Conservation (phyloP, 2,329 filamentous ascomycete genomes). For the Elsinoe necatrix region DNA sequence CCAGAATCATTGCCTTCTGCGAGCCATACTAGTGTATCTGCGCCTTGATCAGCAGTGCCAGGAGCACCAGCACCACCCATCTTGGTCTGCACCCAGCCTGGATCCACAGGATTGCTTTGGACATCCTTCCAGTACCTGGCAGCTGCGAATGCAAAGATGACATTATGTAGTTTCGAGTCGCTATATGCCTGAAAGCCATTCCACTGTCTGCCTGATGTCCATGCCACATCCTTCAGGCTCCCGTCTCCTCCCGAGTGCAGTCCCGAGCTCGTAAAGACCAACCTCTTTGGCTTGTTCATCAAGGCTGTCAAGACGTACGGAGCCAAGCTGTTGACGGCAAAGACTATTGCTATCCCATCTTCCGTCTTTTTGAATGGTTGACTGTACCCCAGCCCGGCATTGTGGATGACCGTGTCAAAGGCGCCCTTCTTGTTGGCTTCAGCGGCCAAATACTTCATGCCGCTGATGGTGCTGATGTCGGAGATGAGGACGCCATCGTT, state of each 20-base stretch:
- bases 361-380: constrained; percentile 37
- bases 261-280: constrained; percentile 46
- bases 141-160: constrained; percentile 49
- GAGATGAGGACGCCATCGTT: constrained; percentile 45
- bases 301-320: constrained; percentile 49
- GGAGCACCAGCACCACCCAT: constrained; percentile 39
- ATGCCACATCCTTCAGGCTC: constrained; percentile 34
- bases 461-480: constrained; percentile 45
- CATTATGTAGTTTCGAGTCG: constrained; percentile 49
- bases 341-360: constrained; percentile 43
- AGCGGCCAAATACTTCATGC: constrained; percentile 44
- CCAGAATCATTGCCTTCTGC: constrained; percentile 34
- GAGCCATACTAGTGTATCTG: constrained; percentile 43
- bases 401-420: constrained; percentile 52
- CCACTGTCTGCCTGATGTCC: constrained; percentile 30
- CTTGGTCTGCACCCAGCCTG: constrained; percentile 39
- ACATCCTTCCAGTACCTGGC: constrained; percentile 39
- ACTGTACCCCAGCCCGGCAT: constrained; percentile 44
- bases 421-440: constrained; percentile 43
- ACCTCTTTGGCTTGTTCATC: constrained; percentile 41
- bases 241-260: constrained; percentile 44
- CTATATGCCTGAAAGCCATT: constrained; percentile 38
- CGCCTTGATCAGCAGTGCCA: constrained; percentile 40
- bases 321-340: constrained; percentile 50
- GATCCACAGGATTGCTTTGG: constrained; percentile 40